These are phyloP conservation scores for Panaeolus papilionaceus DNA, from an alignment of 768 basidiomycete genomes.

Conservation along the genomic window DNA sequence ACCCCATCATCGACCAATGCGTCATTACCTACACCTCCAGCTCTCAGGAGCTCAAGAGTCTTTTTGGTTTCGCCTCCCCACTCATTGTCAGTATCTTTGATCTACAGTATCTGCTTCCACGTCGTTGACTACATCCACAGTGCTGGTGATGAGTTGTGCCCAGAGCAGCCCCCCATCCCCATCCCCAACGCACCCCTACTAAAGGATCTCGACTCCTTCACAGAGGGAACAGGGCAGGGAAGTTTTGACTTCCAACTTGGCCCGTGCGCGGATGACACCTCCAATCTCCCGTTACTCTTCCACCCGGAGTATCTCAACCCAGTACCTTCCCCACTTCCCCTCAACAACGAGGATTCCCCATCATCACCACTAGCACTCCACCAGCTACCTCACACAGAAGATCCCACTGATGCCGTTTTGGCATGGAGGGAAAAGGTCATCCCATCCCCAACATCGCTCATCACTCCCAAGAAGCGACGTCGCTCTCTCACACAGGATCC, in stretches of 20 bases:
- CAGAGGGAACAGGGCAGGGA: conserved; percentile 60
- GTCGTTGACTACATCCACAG: conserved; percentile 24
- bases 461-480: conserved; percentile 41
- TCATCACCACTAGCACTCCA: conserved; percentile 39
- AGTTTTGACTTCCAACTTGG: conserved; percentile 55
- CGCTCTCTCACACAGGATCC: conserved; percentile 45
- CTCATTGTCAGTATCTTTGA: conserved; percentile 28
- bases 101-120: background rate
- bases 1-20: conserved; percentile 34
- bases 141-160: conserved; percentile 27
- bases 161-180: conserved; percentile 32
- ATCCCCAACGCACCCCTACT: conserved; percentile 54
- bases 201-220: conserved; percentile 65
- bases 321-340: conserved; percentile 19
- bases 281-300: conserved; percentile 37
- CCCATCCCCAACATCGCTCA: conserved; percentile 23
- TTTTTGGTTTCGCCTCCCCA: conserved; percentile 29
- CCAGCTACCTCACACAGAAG: conserved; percentile 33
- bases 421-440: conserved; percentile 52
- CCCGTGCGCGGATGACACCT: conserved; percentile 40
- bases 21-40: conserved; percentile 34
- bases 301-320: conserved; percentile 25
- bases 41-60: conserved; percentile 31
- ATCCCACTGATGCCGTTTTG: conserved; percentile 32
- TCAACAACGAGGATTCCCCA: conserved; percentile 30